Conservation (phyloP, 257 asterid genomes). For the Nicotiana obtusifolia region DNA sequence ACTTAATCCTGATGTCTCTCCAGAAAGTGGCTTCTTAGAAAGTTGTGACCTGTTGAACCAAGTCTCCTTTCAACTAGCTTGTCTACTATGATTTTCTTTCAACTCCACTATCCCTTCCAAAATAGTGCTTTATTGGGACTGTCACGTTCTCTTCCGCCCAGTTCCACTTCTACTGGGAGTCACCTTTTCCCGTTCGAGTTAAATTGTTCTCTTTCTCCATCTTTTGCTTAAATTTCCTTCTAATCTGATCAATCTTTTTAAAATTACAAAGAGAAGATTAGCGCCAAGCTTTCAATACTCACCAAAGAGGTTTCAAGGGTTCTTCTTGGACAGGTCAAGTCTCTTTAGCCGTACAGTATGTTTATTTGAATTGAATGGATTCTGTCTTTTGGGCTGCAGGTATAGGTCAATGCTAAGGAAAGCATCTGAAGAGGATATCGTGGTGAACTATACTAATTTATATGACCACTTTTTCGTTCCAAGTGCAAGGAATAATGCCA, state of each 20-base stretch:
- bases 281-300: background rate
- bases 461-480: conserved; percentile 53
- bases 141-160: background rate
- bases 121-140: background rate
- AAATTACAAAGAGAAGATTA: background rate
- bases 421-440: conserved; percentile 51
- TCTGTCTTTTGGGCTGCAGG: conserved; percentile 31
- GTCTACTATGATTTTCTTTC: background rate
- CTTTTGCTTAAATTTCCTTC: background rate
- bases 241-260: background rate
- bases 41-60: conserved; percentile 4
- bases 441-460: conserved; percentile 47
- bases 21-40: background rate
- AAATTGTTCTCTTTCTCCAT: background rate
- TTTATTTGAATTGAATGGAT: background rate
- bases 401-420: conserved; percentile 56
- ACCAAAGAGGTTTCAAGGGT: conserved; percentile 1
- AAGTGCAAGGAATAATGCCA: conserved; percentile 35
- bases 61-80: background rate
- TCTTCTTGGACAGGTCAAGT: background rate
- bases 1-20: background rate
- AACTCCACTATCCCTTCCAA: conserved; percentile 6
- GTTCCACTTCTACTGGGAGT: background rate
- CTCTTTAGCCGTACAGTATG: background rate
- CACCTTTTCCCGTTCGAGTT: background rate